Evolutionary conservation across 176 grass and related monocot species (phyloP).

Genomic region (Carex pumila): DNA sequence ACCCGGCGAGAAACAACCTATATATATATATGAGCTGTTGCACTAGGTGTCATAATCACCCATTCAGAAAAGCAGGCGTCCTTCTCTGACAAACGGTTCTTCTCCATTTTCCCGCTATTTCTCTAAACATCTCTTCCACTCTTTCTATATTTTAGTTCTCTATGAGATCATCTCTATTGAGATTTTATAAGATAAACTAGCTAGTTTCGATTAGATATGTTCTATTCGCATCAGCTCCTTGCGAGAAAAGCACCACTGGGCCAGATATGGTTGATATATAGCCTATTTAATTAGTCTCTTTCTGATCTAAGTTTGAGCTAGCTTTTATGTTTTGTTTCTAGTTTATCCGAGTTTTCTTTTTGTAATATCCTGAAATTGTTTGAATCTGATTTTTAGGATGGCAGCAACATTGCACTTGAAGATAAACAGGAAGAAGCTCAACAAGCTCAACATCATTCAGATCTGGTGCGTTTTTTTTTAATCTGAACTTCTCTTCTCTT

Average conservation of each 20-base stretch:
- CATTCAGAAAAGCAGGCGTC: background rate
- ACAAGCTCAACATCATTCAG: constrained; percentile 86
- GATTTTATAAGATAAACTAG: background rate
- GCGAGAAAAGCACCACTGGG: constrained; percentile 82
- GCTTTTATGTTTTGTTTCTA: background rate
- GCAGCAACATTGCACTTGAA: constrained; percentile 79
- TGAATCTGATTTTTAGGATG: constrained; percentile 52
- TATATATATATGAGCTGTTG: background rate
- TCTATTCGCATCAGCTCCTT: constrained; percentile 90
- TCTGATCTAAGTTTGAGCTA: background rate
- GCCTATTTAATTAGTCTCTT: background rate
- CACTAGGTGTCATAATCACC: background rate
- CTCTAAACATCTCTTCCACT: background rate
- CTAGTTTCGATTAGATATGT: constrained; percentile 40
- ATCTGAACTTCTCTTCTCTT: background rate
- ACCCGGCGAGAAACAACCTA: background rate
- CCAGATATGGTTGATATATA: constrained; percentile 66
- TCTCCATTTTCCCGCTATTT: background rate
- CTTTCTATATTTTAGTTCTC: background rate
- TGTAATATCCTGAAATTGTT: background rate
- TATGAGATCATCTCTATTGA: background rate
- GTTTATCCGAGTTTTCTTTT: constrained; percentile 5
- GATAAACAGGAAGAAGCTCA: constrained; percentile 72
- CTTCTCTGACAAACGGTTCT: background rate
- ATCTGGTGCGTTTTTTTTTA: constrained; percentile 47